Evolutionary conservation across 164 flowering plant species (phyloP), one percentile per base, ranked within the genome.

Genomic region (Cinnamomum chago): DNA sequence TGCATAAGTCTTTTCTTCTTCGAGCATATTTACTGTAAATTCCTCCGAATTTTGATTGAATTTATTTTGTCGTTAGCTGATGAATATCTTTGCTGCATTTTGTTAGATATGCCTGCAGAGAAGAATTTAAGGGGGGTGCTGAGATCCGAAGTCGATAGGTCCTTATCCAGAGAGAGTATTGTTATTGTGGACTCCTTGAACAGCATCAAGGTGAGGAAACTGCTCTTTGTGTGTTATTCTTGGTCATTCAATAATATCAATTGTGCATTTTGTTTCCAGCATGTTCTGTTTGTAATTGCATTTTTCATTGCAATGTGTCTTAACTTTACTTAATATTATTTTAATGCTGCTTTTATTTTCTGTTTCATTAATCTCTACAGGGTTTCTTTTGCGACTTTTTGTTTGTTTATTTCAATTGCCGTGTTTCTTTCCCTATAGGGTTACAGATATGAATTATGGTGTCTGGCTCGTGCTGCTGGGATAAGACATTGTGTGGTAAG

Each of bases 361-460:
- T 70, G 5, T 27, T 20, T 22, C 23, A 35, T 58, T 68, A 22
- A 60, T 58, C 2, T 18, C 62, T 64, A 17, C 25, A 33, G 24
- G 68, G 20, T 55, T 35, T 40, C 30, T 50, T 33, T 50, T 23
- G 30, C 2, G 20, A 55, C 51, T 28, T 67, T 55, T 22, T 13
- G 11, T 9, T 7, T n/a, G 15, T 68, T n/a, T n/a, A 67, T 67
- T 28, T 22, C 50, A 68, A 47, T 35, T 20, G 18, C 47, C 24
- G 22, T 18, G 33, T 70, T 52, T 74, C 62, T 71, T 47, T 27
- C 28, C 71, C 10, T 71, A 62, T 76, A 82, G 83, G 99, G 99
- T 64, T 95, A 93, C 81, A 83, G 99, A 71, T 95, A 93, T 47
- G 99, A 95, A 85, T 76, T 95, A 69, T 93, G 99, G 99, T 95